Percentiles rank a stretch among this genome's conserved stretches.
These are phyloP conservation scores for Amanita exitialis DNA, from an alignment of 768 basidiomycete species.

Conservation along the genomic window DNA sequence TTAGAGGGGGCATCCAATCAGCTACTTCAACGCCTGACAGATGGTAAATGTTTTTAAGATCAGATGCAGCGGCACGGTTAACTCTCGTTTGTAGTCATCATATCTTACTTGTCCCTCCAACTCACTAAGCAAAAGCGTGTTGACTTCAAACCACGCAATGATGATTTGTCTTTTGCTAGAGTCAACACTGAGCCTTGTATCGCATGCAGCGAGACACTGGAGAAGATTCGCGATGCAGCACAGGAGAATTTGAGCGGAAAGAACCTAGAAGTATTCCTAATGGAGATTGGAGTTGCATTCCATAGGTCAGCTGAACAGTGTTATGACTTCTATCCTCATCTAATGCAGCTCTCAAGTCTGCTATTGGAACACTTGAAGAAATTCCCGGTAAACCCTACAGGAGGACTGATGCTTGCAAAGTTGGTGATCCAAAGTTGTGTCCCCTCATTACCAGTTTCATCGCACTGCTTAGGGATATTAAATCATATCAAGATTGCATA, in stretches of 20 bases:
- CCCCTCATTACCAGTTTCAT: not conserved
- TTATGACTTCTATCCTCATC: not conserved
- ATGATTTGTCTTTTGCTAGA: conserved; percentile 88
- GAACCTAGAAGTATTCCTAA: conserved; percentile 86
- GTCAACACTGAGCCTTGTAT: conserved; percentile 93
- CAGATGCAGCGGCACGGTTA: not conserved
- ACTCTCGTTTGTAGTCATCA: conserved; percentile 44
- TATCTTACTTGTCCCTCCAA: conserved; percentile 58
- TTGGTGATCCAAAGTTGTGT: conserved; percentile 24
- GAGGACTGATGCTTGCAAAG: conserved; percentile 98
- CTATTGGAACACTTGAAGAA: conserved; percentile 92
- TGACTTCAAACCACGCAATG: conserved; percentile 95
- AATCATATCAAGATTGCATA: conserved; percentile 89
- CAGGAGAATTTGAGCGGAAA: conserved; percentile 79
- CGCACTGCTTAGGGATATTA: conserved; percentile 64
- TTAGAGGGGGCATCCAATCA: conserved; percentile 78
- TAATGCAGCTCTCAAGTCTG: conserved; percentile 36
- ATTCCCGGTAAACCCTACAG: conserved; percentile 94
- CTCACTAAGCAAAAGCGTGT: conserved; percentile 90
- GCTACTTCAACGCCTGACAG: conserved; percentile 72
- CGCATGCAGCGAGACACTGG: conserved; percentile 76
- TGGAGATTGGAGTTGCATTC: conserved; percentile 90
- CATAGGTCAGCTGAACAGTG: conserved; percentile 48
- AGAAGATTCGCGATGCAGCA: conserved; percentile 70
- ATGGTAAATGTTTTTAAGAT: conserved; percentile 40